phyloP scores from a whole-genome alignment of 495 filamentous ascomycete species.

The Lineolata rhizophorae region DNA sequence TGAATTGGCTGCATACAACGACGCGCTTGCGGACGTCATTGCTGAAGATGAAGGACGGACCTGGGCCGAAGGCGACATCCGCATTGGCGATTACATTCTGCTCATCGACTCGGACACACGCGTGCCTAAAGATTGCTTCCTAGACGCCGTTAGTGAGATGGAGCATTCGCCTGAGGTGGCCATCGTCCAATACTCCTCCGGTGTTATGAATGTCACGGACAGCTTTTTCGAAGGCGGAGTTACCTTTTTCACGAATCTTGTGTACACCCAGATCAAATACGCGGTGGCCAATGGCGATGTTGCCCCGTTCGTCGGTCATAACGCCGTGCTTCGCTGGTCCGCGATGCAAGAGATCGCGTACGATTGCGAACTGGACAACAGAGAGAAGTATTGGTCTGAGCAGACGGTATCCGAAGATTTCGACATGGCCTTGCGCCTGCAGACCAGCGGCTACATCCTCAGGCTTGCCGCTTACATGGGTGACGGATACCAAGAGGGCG shows the following conservation, averaged over 20 bases:
- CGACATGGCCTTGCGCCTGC: constrained; percentile 64
- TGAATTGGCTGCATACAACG: constrained; percentile 12
- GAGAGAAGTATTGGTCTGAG: constrained; percentile 71
- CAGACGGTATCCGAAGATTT: constrained; percentile 68
- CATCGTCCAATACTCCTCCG: constrained; percentile 25
- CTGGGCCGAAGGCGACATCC: constrained; percentile 20
- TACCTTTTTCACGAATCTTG: constrained; percentile 69
- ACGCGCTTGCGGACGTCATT: constrained; percentile 10
- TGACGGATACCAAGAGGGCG: constrained; percentile 65
- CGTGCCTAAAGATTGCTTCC: constrained; percentile 24
- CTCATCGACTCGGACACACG: constrained; percentile 22
- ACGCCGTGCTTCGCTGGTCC: constrained; percentile 59
- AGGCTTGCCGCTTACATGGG: constrained; percentile 51
- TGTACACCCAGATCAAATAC: constrained; percentile 59
- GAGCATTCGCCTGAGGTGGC: constrained; percentile 23
- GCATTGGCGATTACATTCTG: constrained; percentile 20
- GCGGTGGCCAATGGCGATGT: constrained; percentile 67
- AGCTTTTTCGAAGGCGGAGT: constrained; percentile 30
- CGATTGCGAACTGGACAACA: constrained; percentile 34
- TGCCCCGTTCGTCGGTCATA: constrained; percentile 52
- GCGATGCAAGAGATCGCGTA: constrained; percentile 58
- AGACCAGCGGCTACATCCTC: constrained; percentile 49
- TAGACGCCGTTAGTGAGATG: constrained; percentile 27
- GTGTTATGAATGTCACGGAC: constrained; percentile 25
- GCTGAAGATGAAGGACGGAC: constrained; percentile 9